Conservation (phyloP, 1,284 basidiomycete genomes). For the Ganoderma lucidum region DNA sequence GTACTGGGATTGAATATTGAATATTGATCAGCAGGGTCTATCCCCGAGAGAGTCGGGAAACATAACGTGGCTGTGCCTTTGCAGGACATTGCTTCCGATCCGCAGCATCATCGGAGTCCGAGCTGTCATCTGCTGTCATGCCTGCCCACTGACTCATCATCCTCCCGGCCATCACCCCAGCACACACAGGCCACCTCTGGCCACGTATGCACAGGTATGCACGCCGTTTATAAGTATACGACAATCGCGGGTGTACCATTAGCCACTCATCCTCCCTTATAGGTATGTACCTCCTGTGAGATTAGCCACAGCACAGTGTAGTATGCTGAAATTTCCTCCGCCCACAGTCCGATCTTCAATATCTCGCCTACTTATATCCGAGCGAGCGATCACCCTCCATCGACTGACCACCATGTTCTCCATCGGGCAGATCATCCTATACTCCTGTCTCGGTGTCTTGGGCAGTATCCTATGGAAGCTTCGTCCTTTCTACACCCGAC, state of each 20-base stretch:
- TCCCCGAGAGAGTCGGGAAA: neutral
- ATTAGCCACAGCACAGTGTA: neutral
- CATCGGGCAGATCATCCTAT: neutral
- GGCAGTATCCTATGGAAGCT: constrained; percentile 23
- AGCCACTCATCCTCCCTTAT: neutral
- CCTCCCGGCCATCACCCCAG: neutral
- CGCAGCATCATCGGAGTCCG: too few relatives aligned
- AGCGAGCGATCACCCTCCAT: neutral
- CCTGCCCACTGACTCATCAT: too few relatives aligned
- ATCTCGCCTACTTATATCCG: neutral
- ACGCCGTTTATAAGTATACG: neutral
- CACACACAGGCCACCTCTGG: neutral
- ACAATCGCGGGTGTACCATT: neutral
- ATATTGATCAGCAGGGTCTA: neutral
- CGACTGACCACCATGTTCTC: neutral
- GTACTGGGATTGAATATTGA: too few relatives aligned
- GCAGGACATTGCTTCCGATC: neutral
- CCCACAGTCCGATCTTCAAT: neutral
- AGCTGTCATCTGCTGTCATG: too few relatives aligned
- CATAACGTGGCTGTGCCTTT: neutral
- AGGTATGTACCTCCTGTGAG: neutral
- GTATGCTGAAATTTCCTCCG: neutral
- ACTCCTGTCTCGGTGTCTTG: neutral
- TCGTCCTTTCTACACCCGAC: constrained; percentile 17
- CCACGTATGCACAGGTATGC: neutral